A percentile compares a stretch with the other conserved stretches of the same genome.
Conservation (phyloP, 139 green algal species). For the Microglena sp. region DNA sequence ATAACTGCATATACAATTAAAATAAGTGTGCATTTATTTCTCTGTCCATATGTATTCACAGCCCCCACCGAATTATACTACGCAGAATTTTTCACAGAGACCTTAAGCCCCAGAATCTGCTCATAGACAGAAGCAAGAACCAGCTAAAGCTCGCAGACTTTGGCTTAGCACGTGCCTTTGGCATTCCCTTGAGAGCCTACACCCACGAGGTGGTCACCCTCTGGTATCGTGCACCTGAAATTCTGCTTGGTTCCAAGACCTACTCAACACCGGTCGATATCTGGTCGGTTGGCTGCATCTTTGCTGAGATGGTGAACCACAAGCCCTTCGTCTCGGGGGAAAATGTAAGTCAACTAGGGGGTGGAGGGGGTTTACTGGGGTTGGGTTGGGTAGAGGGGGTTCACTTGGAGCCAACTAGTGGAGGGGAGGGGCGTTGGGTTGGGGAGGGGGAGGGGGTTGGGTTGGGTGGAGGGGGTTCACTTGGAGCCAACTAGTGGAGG, state of each 20-base stretch:
- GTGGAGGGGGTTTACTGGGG: no score
- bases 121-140: conserved; percentile 81
- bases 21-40: no score
- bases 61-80: no score
- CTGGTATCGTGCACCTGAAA: conserved; percentile 92
- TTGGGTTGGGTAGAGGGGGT: no score
- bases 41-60: no score
- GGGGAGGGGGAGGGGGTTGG: no score
- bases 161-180: conserved; percentile 89
- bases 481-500: no score
- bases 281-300: conserved; percentile 97
- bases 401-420: no score
- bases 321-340: conserved; percentile 66
- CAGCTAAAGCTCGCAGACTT: conserved; percentile 96
- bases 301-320: conserved; percentile 93
- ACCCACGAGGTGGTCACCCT: conserved; percentile 96
- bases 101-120: conserved; percentile 96
- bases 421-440: no score
- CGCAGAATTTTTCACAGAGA: conserved; percentile 87
- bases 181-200: conserved; percentile 89
- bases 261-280: conserved; percentile 95
- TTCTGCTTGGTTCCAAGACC: conserved; percentile 87
- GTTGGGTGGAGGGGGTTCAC: no score
- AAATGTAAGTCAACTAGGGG: no score
- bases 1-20: no score